Evolutionary conservation across 257 asterid genomes (phyloP), one percentile per base, ranked within the genome.

Genomic region (Scutellaria galericulata): DNA sequence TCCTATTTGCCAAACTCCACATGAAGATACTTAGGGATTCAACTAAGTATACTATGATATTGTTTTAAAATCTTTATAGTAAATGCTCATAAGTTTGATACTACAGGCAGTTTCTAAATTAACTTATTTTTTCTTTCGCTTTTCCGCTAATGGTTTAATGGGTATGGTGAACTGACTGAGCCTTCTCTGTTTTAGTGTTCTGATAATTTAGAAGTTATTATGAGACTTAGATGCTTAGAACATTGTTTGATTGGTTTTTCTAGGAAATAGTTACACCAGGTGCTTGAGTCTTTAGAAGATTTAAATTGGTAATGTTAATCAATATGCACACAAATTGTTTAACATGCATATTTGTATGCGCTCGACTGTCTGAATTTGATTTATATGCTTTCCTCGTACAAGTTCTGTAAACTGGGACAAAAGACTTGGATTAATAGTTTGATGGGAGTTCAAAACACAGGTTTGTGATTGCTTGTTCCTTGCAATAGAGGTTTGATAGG

Each of bases 231-330:
- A 37, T 35, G 46, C 65, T 60, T 39, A 27, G 42, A 52, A 64
- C 20, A 46, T 20, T 42, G 41, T 42, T 69, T 69, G 55, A 24
- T 71, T 57, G 54, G 42, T 6, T 54, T 24, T 15, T 45, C 0
- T n/a, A 31, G 14, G 11, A 44, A 44, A 56, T 53, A 53, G 52
- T 39, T 53, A 39, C 27, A 40, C 63, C 37, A 22, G 56, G 4
- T 69, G 13, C 55, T 54, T 69, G 20, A 22, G 46, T 42, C 74
- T 54, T 66, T 31, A 51, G 40, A 51, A 31, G 22, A 61, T 61
- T n/a, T n/a, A 39, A 39, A 62, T 24, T 45, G 71, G 20, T 62
- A 40, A 62, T 7, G 24, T 0, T 15, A 8, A 15, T 40, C 12
- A 62, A 62, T 40, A 13, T 41, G 27, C 27, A 24, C 2, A 24